Base-by-base conservation (phyloP, 129 eudicot genomes). In the sunflower (Helianthus annuus) region DNA sequence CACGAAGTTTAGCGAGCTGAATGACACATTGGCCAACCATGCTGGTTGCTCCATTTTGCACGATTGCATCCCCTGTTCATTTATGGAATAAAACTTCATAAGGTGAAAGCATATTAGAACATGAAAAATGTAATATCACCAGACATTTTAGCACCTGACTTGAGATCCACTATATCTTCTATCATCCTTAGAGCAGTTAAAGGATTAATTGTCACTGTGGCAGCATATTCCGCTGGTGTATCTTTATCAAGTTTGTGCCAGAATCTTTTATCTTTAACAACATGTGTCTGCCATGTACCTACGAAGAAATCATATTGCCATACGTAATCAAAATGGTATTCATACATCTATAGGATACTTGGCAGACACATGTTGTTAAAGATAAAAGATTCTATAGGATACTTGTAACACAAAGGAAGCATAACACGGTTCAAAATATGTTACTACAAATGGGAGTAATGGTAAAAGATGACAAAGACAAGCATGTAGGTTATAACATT, bases 31-130 rank as follows among this genome's bases (percentile, higher is more conserved):
- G 99, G 39, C 99, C 99, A 66, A 95, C 99, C 57, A 95, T 90
- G 85, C 99, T 90, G 7, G 97, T 95, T 22, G 99, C 96, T 48
- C 99, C 97, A 70, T 95, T 95, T 79, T 95, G 99, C 82, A 95
- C 97, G 81, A 95, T 82, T 14, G 96, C 59, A 66, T 95, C 99
- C 48, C 99, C 98, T 93, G 44, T 40, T 70, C 63, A 16, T 11
- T 12, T 24, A 46, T 32, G 55, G 5, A 71, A 46, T 42, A 38
- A 15, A 61, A 36, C 51, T 54, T 52, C 76, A 52, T 78, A 19
- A 75, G 67, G 46, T 36, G 60, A 48, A 71, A 63, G 60, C 51
- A 39, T 46, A 57, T 6, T 2, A 1, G 11, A 5, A 32, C 45
- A 36, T 29, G 4, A 63, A 38, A 38, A 10, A 1, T 48, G 40